Conservation (phyloP, 129 eudicot genomes). For the Centella asiatica region DNA sequence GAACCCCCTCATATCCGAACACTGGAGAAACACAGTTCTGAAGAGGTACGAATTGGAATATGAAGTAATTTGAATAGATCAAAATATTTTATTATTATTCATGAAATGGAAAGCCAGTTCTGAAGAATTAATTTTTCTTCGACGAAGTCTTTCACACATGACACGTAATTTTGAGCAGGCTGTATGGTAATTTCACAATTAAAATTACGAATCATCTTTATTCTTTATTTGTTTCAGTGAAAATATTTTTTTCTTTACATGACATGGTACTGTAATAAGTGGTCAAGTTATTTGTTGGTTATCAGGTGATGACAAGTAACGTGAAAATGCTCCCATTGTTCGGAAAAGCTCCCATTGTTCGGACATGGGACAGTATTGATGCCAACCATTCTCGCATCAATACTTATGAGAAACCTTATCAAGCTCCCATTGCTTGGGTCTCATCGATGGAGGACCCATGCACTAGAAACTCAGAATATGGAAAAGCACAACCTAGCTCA, state of each 20-base stretch:
- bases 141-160: not conserved
- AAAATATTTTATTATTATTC: not conserved
- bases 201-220: not conserved
- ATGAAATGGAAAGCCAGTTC: not conserved
- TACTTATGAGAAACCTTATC: conserved; percentile 30
- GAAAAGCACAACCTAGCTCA: conserved; percentile 36
- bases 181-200: no score
- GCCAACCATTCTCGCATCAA: conserved; percentile 22
- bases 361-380: no score
- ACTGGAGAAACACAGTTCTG: conserved; percentile 27
- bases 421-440: conserved; percentile 62
- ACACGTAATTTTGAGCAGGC: no score
- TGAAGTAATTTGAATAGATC: not conserved
- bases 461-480: conserved; percentile 50
- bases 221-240: no score
- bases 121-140: not conserved
- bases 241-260: not conserved
- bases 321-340: no score
- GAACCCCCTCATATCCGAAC: conserved; percentile 24
- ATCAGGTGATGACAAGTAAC: conserved; percentile 32
- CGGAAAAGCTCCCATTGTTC: no score
- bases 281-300: conserved; percentile 2
- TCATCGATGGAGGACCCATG: conserved; percentile 77
- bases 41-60: conserved; percentile 36
- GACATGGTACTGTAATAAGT: not conserved